Conservation (phyloP, 257 asterid genomes). For the Solanum ossicruentum region DNA sequence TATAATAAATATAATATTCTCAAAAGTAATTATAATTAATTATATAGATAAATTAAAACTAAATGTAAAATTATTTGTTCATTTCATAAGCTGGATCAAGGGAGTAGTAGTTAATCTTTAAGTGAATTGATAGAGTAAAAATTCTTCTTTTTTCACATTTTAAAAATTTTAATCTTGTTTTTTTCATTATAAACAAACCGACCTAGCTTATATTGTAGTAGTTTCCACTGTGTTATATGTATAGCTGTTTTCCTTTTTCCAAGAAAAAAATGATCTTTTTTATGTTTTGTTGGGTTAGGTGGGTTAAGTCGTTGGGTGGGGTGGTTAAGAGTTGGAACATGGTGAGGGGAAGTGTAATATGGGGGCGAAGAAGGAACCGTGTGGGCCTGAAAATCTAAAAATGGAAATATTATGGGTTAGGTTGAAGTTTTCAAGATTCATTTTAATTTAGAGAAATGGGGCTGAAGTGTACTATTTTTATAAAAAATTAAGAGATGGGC, state of each 20-base stretch:
- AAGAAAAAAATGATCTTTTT: not conserved
- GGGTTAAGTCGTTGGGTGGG: no score
- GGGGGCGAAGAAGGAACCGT: slow-evolving; percentile 1
- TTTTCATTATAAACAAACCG: not conserved
- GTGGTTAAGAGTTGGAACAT: not conserved
- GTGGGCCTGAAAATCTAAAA: slow-evolving; percentile 13
- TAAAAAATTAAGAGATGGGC: not conserved
- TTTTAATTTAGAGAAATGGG: not conserved
- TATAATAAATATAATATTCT: no score
- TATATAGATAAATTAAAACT: no score
- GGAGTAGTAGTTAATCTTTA: not conserved
- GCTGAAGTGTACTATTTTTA: not conserved
- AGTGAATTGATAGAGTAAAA: not conserved
- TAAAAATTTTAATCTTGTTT: not conserved
- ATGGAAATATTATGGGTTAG: not conserved
- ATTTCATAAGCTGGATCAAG: no score
- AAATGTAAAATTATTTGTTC: no score
- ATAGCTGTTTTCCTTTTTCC: not conserved
- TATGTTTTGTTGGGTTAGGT: not conserved
- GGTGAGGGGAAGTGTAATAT: not conserved
- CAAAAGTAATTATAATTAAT: no score
- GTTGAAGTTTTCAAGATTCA: not conserved
- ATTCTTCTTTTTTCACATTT: not conserved
- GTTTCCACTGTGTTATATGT: not conserved
- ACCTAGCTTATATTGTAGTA: not conserved